A percentile compares a stretch with the other conserved stretches of the same genome.
Evolutionary conservation across 768 basidiomycete species (phyloP).

Genomic region (Leccinum uliginosum): DNA sequence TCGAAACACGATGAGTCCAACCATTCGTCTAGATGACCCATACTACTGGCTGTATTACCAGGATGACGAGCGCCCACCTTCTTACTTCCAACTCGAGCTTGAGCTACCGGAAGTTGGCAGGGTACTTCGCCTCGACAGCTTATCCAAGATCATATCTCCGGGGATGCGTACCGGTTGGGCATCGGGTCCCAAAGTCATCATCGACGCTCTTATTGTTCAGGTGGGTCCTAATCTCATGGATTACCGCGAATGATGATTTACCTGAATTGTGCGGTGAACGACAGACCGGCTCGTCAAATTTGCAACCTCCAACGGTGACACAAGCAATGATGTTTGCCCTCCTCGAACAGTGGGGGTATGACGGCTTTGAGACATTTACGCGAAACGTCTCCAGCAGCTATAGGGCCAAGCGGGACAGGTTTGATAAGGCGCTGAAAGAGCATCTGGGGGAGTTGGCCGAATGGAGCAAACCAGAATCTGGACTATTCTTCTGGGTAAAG

Average conservation of each 20-base stretch:
- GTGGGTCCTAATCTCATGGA: constrained; percentile 33
- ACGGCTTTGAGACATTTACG: constrained; percentile 65
- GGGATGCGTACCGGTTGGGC: constrained; percentile 75
- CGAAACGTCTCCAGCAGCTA: constrained; percentile 59
- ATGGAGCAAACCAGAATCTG: constrained; percentile 49
- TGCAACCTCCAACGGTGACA: constrained; percentile 56
- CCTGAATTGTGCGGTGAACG: neutral
- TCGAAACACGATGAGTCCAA: neutral
- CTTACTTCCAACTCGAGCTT: constrained; percentile 10
- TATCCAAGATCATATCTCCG: constrained; percentile 72
- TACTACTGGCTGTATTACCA: constrained; percentile 69
- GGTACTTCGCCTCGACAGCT: constrained; percentile 78
- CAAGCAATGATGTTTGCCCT: constrained; percentile 53
- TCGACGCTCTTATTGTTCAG: constrained; percentile 63
- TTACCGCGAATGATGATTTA: neutral
- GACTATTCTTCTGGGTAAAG: constrained; percentile 44
- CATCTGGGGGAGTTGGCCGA: constrained; percentile 70
- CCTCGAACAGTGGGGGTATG: constrained; percentile 65
- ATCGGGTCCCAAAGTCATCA: constrained; percentile 58
- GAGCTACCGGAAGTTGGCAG: neutral
- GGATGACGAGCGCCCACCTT: constrained; percentile 37
- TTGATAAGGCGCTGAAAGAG: constrained; percentile 63
- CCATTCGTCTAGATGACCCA: constrained; percentile 51
- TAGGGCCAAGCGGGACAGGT: constrained; percentile 61
- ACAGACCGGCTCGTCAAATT: constrained; percentile 63